Base-by-base conservation (phyloP, 2,329 filamentous ascomycete species). In the Exserohilum turcica region DNA sequence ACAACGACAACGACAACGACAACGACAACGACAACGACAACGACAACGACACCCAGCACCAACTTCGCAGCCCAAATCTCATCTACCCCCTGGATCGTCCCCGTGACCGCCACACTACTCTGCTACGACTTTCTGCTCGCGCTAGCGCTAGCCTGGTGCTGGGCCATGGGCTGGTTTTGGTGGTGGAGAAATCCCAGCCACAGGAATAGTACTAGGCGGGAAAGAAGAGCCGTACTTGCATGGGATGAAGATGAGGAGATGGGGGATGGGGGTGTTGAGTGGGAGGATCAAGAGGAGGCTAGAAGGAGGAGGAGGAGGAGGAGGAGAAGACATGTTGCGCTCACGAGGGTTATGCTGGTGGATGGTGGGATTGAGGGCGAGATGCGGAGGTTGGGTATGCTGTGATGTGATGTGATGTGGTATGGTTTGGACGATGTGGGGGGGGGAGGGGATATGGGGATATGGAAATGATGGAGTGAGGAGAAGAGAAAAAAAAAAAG, bases 331-430 rank as follows among this genome's bases (percentile, higher is more conserved):
- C n/a, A n/a, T n/a, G 32, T 28, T 43, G 48, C 28, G 38, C 37
- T 35, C 31, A 48, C 13, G 38, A 32, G 38, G 39, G 37, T 28
- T n/a, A 27, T 29, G n/a, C 8, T n/a, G 40, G 43, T 54, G 10
- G 40, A 31, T 52, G 43, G 44, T 32, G 16, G 68, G 38, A n/a
- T n/a, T n/a, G 59, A 63, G 57, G 38, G 43, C 24, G 65, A 67
- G 54, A 61, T 70, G 65, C 57, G 63, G 43, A 63, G 66, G 46
- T 19, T 63, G 45, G 66, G 68, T 2, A 53, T 68, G 57, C 32
- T 61, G 10, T 66, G 43, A 45, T 12, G 16, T 24, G 21, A 7
- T 24, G 21, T 24, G 7, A 27, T 16, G 18, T 46, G 29, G n/a
- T n/a, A n/a, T n/a, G n/a, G 19, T 6, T 19, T 12, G 12, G 38